Conservation (phyloP, 2,329 filamentous ascomycete species). For the Paramyrothecium roridum region DNA sequence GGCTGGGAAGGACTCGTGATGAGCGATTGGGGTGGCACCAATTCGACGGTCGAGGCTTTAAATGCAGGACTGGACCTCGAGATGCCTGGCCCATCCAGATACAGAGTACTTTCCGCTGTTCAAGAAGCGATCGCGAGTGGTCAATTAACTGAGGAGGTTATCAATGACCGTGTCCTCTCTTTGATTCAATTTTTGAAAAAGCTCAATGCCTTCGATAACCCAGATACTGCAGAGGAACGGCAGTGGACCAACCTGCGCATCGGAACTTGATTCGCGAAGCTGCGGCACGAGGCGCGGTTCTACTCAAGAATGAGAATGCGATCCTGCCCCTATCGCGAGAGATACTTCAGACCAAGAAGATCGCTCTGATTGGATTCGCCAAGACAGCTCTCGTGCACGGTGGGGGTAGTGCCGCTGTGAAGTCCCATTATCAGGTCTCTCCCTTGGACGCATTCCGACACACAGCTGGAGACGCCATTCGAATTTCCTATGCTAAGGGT, state of each 20-base stretch:
- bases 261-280: constrained; percentile 7
- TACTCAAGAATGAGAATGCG: constrained; percentile 60
- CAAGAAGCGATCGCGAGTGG: not conserved
- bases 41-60: not conserved
- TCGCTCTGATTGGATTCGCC: constrained; percentile 23
- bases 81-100: not conserved
- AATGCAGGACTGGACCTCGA: not conserved
- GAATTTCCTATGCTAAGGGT: constrained; percentile 9
- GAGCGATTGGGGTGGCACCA: not conserved
- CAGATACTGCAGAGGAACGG: not conserved
- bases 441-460: constrained; percentile 36
- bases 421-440: not conserved
- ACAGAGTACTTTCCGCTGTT: not conserved
- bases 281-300: constrained; percentile 38
- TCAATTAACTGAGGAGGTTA: not conserved
- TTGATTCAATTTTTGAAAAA: not conserved
- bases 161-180: not conserved
- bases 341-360: constrained; percentile 14
- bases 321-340: constrained; percentile 43
- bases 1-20: not conserved
- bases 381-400: constrained; percentile 18
- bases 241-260: constrained; percentile 15
- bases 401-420: constrained; percentile 9
- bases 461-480: not conserved
- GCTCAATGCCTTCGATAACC: not conserved